Base-by-base conservation (phyloP, 73 alveolate species). In the Blepharisma stoltei region DNA sequence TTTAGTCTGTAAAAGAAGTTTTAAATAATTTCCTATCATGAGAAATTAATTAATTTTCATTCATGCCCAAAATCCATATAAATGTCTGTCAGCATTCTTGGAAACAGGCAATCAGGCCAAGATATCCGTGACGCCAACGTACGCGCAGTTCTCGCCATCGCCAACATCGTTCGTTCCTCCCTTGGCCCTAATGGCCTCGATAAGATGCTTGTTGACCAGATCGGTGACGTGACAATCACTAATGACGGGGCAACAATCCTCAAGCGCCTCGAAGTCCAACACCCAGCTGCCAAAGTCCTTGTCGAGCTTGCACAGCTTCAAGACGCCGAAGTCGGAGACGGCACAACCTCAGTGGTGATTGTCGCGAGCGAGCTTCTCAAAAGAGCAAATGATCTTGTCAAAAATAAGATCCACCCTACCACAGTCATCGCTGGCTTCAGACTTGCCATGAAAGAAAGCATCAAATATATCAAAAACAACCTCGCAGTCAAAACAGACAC, bases 151-250 rank as follows among this genome's bases (percentile, higher is more conserved):
- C 88, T 88, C 92, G 98, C 99, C 7, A 55, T 82, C 44, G 90
- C 98, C 50, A 95, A 95, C 81, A 85, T 95, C 37, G 99, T 95
- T 46, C 92, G 91, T 84, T 83, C 95, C 66, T 89, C 97, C 20
- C 88, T 95, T 70, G 99, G 99, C 47, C 99, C 99, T 11, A 93
- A 95, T 79, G 99, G 99, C 25, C 91, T 95, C 37, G 99, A 95
- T 79, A 95, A 95, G 81, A 95, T 95, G 99, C 89, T 95, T 32
- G 99, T 95, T 78, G 98, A 95, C 78, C 97, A 89, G 23, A 89
- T 94, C 67, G 99, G 99, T 67, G 99, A 95, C 78, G 99, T 95
- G 7, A 91, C 95, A 45, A 95, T 95, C 44, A 95, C 99, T n/a
- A 95, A 95, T 77, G 99, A 95, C 67, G 99, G 99, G 27, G 99